Base-by-base conservation (phyloP, 345 rosid species). In the Arabis alpina region DNA sequence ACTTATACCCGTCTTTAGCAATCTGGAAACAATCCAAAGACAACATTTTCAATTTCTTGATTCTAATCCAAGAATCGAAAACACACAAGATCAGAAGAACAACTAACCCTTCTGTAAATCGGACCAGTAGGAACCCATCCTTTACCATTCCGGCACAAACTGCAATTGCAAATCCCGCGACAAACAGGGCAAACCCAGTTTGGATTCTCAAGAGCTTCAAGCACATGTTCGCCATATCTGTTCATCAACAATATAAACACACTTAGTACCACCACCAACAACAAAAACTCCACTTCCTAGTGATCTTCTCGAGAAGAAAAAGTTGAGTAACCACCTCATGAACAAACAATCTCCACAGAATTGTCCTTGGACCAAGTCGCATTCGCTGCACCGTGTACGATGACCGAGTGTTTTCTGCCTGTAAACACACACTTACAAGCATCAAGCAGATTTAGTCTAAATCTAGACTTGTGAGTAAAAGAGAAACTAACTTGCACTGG, bases 321-420 rank as follows among this genome's bases (percentile, higher is more conserved):
- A 19, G 23, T 19, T 19, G 23, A 19, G 23, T 19, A 19, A 0
- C 23, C 23, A 86, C 97, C 98, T 91, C 94, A 87, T 89, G 67
- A 73, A 85, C 87, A 93, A 80, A 77, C 98, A 93, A 79, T 91
- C 98, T 49, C 96, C 96, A 69, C 97, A 93, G 70, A 91, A 91
- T 58, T 93, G 97, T 67, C 98, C 97, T 76, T 84, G 96, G 15
- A 88, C 92, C 81, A 78, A 9, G 52, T 79, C 51, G 69, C 98
- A 93, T 61, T 81, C 37, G 64, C 86, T 37, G 76, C 97, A 91
- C 28, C 74, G 66, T 59, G 97, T 93, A 5, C 88, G 94, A 77
- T 83, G 41, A 54, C 97, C 98, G 14, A 93, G 96, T 51, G 98
- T 91, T 73, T 91, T 93, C 80, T 93, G 98, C 89, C 97, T 93